Evolutionary conservation across 2,329 filamentous ascomycete species (phyloP).

Genomic region (Venturia aucupariae): DNA sequence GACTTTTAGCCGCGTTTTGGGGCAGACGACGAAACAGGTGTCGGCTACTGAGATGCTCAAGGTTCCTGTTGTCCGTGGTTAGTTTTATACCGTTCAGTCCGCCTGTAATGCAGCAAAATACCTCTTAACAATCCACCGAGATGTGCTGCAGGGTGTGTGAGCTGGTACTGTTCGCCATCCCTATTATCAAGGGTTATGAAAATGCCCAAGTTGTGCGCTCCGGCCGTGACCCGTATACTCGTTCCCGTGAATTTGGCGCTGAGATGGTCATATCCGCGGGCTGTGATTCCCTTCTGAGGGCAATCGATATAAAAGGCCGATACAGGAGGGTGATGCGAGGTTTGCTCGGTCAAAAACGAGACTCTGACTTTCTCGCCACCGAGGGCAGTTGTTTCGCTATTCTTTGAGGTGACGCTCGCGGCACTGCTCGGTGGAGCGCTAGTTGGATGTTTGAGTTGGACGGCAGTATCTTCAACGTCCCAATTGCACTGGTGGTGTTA

Average conservation of each 20-base stretch:
- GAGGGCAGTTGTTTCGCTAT: slow-evolving; percentile 23
- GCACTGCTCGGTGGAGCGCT: slow-evolving; percentile 31
- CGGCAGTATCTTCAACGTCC: slow-evolving; percentile 76
- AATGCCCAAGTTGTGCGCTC: slow-evolving; percentile 90
- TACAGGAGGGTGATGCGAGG: slow-evolving; percentile 93
- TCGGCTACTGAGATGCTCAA: slow-evolving; percentile 86
- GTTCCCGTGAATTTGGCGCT: slow-evolving; percentile 97
- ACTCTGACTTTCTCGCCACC: slow-evolving; percentile 53
- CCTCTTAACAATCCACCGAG: slow-evolving; percentile 77
- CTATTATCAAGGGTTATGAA: slow-evolving; percentile 78
- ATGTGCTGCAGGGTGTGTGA: slow-evolving; percentile 90
- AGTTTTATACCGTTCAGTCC: neutral
- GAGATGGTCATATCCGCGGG: slow-evolving; percentile 89
- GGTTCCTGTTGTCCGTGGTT: slow-evolving; percentile 42
- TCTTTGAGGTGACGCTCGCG: slow-evolving; percentile 28
- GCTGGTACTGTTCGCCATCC: slow-evolving; percentile 82
- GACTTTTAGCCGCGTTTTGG: slow-evolving; percentile 81
- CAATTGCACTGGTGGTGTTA: slow-evolving; percentile 64
- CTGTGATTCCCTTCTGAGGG: slow-evolving; percentile 78
- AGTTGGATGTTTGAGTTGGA: slow-evolving; percentile 43
- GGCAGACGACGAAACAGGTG: slow-evolving; percentile 77
- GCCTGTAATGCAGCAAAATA: slow-evolving; percentile 16
- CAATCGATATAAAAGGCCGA: slow-evolving; percentile 93
- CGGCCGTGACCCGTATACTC: slow-evolving; percentile 81
- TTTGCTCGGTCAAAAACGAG: slow-evolving; percentile 95